Evolutionary conservation across 2,329 filamentous ascomycete genomes (phyloP).

Genomic region (Moelleriella libera): DNA sequence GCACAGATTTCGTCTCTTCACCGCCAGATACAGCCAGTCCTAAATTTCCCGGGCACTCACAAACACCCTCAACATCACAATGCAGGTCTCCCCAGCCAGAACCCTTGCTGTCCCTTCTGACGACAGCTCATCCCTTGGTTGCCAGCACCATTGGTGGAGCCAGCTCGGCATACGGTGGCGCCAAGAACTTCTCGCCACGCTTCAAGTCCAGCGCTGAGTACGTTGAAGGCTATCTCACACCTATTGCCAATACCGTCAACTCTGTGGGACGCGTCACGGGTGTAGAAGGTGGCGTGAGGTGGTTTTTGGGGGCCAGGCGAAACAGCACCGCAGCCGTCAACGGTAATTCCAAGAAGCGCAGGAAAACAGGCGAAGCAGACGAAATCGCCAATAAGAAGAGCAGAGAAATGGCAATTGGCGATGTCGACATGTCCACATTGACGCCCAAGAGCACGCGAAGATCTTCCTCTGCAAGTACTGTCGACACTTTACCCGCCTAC

Average conservation of each 20-base stretch:
- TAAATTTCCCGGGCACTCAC: slow-evolving; percentile 5
- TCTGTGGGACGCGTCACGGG: slow-evolving; percentile 74
- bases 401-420: slow-evolving; percentile 1
- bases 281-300: slow-evolving; percentile 73
- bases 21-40: slow-evolving; percentile 31
- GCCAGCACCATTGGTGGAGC: slow-evolving; percentile 76
- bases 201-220: slow-evolving; percentile 86
- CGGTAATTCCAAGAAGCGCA: slow-evolving; percentile 39
- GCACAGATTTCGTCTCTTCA: slow-evolving; percentile 52
- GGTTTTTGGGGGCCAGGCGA: slow-evolving; percentile 56
- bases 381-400: slow-evolving; percentile 11
- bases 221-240: slow-evolving; percentile 76
- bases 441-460: slow-evolving; percentile 29
- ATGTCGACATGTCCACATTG: slow-evolving; percentile 13
- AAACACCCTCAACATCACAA: slow-evolving; percentile 2
- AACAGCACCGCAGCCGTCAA: slow-evolving; percentile 22
- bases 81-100: slow-evolving; percentile 44
- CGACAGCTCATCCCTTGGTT: slow-evolving; percentile 75
- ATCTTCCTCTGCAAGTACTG: slow-evolving; percentile 49
- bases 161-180: slow-evolving; percentile 70
- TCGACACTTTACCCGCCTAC: slow-evolving; percentile 71
- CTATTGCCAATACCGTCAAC: slow-evolving; percentile 75
- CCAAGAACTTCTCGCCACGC: slow-evolving; percentile 80
- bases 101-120: slow-evolving; percentile 73
- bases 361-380: slow-evolving; percentile 35